phyloP scores from a whole-genome alignment of 2,329 filamentous ascomycete genomes.

The Microsporum audouinii region DNA sequence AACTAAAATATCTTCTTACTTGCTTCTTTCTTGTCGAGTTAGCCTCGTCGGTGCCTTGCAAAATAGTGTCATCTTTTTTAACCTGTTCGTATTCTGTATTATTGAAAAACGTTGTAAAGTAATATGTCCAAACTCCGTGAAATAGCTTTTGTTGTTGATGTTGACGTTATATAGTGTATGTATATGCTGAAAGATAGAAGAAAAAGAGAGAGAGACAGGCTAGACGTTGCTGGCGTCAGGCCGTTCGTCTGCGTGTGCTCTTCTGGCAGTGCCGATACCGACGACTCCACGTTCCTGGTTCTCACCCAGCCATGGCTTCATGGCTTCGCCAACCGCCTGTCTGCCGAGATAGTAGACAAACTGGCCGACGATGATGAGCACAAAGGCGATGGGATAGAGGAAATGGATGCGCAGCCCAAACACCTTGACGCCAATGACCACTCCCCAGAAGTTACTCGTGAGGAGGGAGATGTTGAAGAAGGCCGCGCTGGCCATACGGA shows the following conservation, averaged over 20 bases:
- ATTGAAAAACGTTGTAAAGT: not conserved
- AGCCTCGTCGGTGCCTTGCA: not conserved
- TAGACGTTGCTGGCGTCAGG: slow-evolving; percentile 7
- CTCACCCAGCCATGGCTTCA: slow-evolving; percentile 88
- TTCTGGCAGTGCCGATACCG: slow-evolving; percentile 76
- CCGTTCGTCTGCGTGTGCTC: slow-evolving; percentile 43
- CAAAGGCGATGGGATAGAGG: slow-evolving; percentile 54
- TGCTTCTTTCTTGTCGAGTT: not conserved
- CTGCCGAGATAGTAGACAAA: slow-evolving; percentile 80
- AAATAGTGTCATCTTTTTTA: not conserved
- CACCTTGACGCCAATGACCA: slow-evolving; percentile 79
- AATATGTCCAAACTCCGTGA: not conserved
- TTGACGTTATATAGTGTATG: not conserved
- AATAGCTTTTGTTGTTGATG: not conserved
- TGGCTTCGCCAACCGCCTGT: slow-evolving; percentile 68
- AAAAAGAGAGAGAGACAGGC: not conserved
- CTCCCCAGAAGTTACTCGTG: slow-evolving; percentile 94
- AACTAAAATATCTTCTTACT: not conserved
- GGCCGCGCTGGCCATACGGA: slow-evolving; percentile 79
- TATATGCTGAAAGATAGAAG: not conserved
- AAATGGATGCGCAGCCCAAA: slow-evolving; percentile 72
- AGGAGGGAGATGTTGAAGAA: slow-evolving; percentile 95
- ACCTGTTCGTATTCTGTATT: not conserved
- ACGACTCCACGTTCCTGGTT: slow-evolving; percentile 72
- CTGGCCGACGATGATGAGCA: slow-evolving; percentile 77